Percentiles rank a stretch among this genome's conserved stretches.
Conservation (phyloP, 306 rosid species). For the Chamaecrista fasciculata region DNA sequence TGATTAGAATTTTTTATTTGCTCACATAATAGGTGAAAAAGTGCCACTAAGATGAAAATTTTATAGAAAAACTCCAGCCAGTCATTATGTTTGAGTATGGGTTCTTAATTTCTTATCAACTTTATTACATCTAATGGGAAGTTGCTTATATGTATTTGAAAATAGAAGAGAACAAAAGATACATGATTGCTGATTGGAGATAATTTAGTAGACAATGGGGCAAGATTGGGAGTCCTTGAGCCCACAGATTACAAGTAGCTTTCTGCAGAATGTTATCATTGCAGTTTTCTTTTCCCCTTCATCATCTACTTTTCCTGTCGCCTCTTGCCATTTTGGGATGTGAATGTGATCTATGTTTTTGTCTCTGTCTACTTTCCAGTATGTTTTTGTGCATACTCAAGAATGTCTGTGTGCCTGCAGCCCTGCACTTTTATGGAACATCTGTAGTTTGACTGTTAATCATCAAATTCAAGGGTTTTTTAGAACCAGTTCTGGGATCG, state of each 20-base stretch:
- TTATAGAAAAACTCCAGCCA: neutral
- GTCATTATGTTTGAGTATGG: slow-evolving; percentile 7
- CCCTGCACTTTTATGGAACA: slow-evolving; percentile 16
- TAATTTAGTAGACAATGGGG: slow-evolving; percentile 4
- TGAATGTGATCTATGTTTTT: neutral
- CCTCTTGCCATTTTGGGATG: neutral
- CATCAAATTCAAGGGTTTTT: no score
- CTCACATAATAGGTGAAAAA: slow-evolving; percentile 10
- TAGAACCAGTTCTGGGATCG: neutral
- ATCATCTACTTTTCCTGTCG: neutral
- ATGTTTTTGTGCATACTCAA: slow-evolving; percentile 11
- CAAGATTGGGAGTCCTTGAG: slow-evolving; percentile 3
- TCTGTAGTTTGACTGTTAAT: neutral
- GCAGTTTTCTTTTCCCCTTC: neutral
- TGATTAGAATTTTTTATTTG: no score
- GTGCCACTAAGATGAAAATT: neutral
- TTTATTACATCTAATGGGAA: neutral
- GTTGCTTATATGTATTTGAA: neutral
- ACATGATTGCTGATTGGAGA: neutral
- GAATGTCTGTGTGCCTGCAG: slow-evolving; percentile 1
- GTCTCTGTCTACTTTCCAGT: neutral
- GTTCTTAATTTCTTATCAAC: neutral
- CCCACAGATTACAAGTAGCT: neutral
- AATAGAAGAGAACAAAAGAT: neutral
- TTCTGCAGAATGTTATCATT: neutral